Percentiles rank a stretch among this genome's conserved stretches.
Conservation (phyloP, 1,139 yeast species). For the Yamadazyma aaseri region DNA sequence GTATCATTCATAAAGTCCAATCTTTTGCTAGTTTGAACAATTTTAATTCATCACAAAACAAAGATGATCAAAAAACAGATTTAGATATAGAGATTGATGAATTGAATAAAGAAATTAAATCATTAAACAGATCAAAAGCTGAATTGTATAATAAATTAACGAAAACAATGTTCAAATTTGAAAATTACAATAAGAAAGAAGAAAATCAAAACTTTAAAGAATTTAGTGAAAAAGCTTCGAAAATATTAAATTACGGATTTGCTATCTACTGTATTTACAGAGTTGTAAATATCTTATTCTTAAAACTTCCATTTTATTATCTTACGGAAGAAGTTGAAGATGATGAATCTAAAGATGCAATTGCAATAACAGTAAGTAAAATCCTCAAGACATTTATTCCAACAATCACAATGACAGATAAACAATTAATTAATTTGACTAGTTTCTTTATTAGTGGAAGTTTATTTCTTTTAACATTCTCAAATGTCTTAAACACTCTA, state of each 20-base stretch:
- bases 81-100: constrained; percentile 17
- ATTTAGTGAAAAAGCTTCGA: constrained; percentile 3
- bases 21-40: constrained; percentile 39
- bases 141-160: constrained; percentile 32
- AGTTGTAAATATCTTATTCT: constrained; percentile 44
- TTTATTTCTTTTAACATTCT: constrained; percentile 64
- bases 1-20: constrained; percentile 39
- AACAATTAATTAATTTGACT: constrained; percentile 60
- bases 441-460: constrained; percentile 65
- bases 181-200: constrained; percentile 13
- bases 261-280: constrained; percentile 67
- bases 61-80: neutral
- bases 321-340: constrained; percentile 11
- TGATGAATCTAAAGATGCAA: constrained; percentile 46
- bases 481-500: constrained; percentile 59
- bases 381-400: constrained; percentile 30
- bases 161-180: constrained; percentile 18
- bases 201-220: neutral
- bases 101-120: constrained; percentile 35
- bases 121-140: constrained; percentile 27
- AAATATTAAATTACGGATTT: constrained; percentile 31
- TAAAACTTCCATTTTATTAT: constrained; percentile 36
- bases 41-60: neutral
- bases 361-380: constrained; percentile 65
- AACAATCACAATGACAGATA: constrained; percentile 33